Conservation (phyloP, 2,329 filamentous ascomycete species). For the Verticillium longisporum region DNA sequence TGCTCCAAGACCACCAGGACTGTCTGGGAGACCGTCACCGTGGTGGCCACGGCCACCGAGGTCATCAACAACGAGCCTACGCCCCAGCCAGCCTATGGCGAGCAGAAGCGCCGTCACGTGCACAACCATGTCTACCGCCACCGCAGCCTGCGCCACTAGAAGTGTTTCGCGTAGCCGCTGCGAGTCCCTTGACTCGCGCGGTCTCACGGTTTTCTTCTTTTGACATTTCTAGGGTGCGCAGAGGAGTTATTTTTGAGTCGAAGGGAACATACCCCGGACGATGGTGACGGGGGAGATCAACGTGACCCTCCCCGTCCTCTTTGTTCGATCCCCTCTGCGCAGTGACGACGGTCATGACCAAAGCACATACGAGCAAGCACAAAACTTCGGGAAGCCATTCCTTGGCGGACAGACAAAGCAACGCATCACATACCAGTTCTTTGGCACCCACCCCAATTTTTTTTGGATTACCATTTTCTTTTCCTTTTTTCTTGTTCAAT, state of each 20-base stretch:
- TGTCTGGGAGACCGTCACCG: slow-evolving; percentile 38
- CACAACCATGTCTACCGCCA: slow-evolving; percentile 28
- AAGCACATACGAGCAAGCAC: slow-evolving; percentile 1
- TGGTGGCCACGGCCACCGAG: slow-evolving; percentile 38
- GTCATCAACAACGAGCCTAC: slow-evolving; percentile 24
- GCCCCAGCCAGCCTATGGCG: slow-evolving; percentile 11
- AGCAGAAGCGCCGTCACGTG: slow-evolving; percentile 24
- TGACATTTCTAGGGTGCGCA: slow-evolving; percentile 4
- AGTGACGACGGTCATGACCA: slow-evolving; percentile 1
- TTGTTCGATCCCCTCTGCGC: neutral
- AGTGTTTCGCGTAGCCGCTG: neutral
- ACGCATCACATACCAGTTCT: neutral
- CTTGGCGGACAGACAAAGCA: neutral
- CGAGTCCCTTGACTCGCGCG: neutral
- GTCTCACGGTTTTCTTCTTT: slow-evolving; percentile 10
- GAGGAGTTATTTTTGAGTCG: slow-evolving; percentile 1
- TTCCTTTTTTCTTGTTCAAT: neutral
- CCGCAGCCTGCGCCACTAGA: slow-evolving; percentile 22
- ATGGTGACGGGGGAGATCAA: neutral
- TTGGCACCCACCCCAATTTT: neutral
- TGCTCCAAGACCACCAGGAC: slow-evolving; percentile 25
- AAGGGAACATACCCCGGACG: neutral
- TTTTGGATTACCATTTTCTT: neutral
- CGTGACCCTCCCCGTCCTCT: neutral
- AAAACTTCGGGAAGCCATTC: neutral